phyloP scores from a whole-genome alignment of 352 stramenopile genomes.

The Globisporangium echinulatum region DNA sequence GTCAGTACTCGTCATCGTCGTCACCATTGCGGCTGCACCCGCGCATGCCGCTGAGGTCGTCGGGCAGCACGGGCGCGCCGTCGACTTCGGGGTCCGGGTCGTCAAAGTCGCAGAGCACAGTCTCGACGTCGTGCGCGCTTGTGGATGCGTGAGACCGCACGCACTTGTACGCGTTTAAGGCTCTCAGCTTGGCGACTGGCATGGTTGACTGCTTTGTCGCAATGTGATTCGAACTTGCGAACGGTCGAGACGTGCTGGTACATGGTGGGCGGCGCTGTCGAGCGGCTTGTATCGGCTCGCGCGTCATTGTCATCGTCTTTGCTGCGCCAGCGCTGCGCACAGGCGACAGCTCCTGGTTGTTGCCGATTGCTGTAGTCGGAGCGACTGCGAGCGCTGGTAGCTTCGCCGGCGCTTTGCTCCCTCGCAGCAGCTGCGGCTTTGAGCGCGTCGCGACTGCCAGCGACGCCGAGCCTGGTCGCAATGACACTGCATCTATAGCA shows the following conservation, averaged over 20 bases:
- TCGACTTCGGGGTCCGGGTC: conserved; percentile 55
- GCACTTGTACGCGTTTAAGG: not conserved
- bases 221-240: too few relatives aligned
- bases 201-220: not conserved
- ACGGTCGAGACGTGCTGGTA: too few relatives aligned
- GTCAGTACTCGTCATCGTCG: conserved; percentile 7
- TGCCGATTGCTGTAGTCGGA: not conserved
- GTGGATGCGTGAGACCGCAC: not conserved
- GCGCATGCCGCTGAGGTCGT: conserved; percentile 31
- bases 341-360: conserved; percentile 27
- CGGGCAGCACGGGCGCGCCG: conserved; percentile 32
- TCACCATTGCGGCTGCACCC: not conserved
- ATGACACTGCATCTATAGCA: too few relatives aligned
- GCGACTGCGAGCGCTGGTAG: conserved; percentile 2
- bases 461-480: too few relatives aligned
- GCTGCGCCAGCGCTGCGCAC: not conserved
- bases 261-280: too few relatives aligned
- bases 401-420: not conserved
- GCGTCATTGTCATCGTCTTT: conserved; percentile 1
- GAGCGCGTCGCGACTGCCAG: too few relatives aligned
- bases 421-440: too few relatives aligned
- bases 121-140: not conserved
- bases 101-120: conserved; percentile 45
- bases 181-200: not conserved
- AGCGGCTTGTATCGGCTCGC: too few relatives aligned